Conservation (phyloP, 139 green algal species). For the Chlorella sp. region DNA sequence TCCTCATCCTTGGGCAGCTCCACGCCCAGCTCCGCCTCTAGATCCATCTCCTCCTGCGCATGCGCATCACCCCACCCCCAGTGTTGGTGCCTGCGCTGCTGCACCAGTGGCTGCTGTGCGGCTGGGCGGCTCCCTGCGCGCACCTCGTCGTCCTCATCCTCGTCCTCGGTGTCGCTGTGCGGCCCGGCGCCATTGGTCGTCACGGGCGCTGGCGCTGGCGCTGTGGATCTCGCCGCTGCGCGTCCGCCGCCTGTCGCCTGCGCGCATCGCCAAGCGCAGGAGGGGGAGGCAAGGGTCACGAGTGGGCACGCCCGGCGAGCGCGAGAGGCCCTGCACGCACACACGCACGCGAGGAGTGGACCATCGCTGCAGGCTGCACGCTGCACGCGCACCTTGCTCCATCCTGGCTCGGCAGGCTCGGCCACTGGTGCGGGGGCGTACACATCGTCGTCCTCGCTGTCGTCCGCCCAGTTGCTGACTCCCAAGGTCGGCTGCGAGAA, state of each 20-base stretch:
- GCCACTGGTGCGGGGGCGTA: neutral
- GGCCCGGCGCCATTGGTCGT: neutral
- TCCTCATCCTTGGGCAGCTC: neutral
- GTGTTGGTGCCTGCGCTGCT: too few relatives aligned
- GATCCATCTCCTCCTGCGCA: neutral
- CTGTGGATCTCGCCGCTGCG: neutral
- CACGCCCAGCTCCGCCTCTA: neutral
- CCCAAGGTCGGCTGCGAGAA: neutral
- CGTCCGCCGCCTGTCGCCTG: neutral
- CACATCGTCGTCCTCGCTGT: neutral
- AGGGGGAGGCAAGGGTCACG: too few relatives aligned
- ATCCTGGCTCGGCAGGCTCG: neutral
- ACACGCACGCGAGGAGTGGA: neutral
- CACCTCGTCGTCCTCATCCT: neutral
- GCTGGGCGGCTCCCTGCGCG: neutral
- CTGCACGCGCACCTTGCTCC: neutral
- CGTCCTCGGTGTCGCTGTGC: neutral
- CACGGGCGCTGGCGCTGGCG: neutral
- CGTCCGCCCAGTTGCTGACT: slow-evolving; percentile 6
- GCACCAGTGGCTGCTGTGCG: too few relatives aligned
- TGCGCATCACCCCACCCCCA: too few relatives aligned
- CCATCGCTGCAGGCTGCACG: neutral
- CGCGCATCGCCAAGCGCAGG: too few relatives aligned
- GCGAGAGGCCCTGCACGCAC: too few relatives aligned
- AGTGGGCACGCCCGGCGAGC: too few relatives aligned